Base-by-base conservation (phyloP, 306 rosid genomes). In the Biancaea sappan region DNA sequence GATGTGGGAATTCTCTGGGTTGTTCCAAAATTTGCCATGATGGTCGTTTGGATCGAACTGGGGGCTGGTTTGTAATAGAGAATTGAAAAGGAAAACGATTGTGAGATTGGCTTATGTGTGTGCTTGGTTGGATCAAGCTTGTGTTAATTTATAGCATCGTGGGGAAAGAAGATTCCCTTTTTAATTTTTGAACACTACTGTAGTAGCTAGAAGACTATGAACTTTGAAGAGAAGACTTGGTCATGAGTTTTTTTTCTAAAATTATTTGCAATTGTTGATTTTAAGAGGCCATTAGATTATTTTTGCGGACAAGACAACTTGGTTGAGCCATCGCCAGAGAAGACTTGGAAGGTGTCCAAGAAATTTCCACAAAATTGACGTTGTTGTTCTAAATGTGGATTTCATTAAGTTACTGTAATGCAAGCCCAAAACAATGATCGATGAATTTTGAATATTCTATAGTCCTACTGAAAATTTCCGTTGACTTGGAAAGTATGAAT, bases 11-110 rank as follows among this genome's bases (percentile, higher is more conserved):
- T 41, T 80, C 90, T 88, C 2, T 84, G 83, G 38, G 79, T 65
- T 0, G 90, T 72, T 67, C 90, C 93, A 24, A 25, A 79, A 53
- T 73, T 80, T 40, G 85, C 87, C 92, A 85, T 82, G 32, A 14
- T 15, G 50, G 15, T 14, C 18, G 52, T 8, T 67, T 57, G 41
- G 37, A 34, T 34, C 0, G 37, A 34, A 34, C 6, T 0, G 37
- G 0, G 5, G 5, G 37, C 7, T 34, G 6, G 6, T 34, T 8
- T 4, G 19, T 10, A 50, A 50, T 8, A 7, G 25, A 50, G 0
- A 18, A 19, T 50, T 50, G 7, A 50, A 19, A 19, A 7, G 26
- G 9, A 8, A 34, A 48, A 22, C 2, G 2, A n/a, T 2, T 6
- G 54, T 48, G 25, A 18, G 1, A 18, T 48, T 22, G 25, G 12